phyloP scores from a whole-genome alignment of 148 eudicot genomes.

The Camellia japonica region DNA sequence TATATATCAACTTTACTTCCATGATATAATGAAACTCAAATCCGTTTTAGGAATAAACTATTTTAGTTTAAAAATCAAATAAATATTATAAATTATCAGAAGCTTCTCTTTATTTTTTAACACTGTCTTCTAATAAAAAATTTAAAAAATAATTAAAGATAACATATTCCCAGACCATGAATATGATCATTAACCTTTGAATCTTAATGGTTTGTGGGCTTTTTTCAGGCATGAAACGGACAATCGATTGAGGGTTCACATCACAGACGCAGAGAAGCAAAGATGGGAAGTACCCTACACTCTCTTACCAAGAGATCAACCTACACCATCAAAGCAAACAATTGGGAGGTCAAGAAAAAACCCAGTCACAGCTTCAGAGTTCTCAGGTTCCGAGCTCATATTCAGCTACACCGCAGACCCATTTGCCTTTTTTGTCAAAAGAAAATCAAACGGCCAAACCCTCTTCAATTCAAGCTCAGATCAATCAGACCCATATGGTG shows the following conservation, averaged over 20 bases:
- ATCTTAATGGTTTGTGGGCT: not conserved
- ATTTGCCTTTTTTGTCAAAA: slow-evolving; percentile 61
- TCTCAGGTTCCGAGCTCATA: slow-evolving; percentile 49
- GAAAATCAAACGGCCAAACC: slow-evolving; percentile 70
- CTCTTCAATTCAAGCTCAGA: slow-evolving; percentile 62
- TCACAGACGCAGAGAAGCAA: slow-evolving; percentile 75
- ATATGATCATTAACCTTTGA: not conserved
- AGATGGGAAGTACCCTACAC: slow-evolving; percentile 96
- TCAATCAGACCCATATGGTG: slow-evolving; percentile 45
- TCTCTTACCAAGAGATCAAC: slow-evolving; percentile 65
- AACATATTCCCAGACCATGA: too few relatives aligned
- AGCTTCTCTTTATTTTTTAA: too few relatives aligned
- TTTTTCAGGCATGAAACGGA: slow-evolving; percentile 77
- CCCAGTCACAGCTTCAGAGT: slow-evolving; percentile 42
- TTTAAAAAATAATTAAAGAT: too few relatives aligned
- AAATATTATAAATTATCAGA: too few relatives aligned
- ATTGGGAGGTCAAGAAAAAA: slow-evolving; percentile 22
- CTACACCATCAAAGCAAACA: slow-evolving; percentile 48
- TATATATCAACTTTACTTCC: too few relatives aligned
- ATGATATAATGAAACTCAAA: too few relatives aligned
- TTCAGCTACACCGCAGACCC: slow-evolving; percentile 70
- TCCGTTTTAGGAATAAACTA: too few relatives aligned
- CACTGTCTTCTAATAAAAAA: too few relatives aligned
- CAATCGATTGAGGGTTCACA: slow-evolving; percentile 71
- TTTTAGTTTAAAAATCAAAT: too few relatives aligned